These are phyloP conservation scores for Vaccinium macrocarpon DNA, from an alignment of 148 eudicot genomes.

Conservation along the genomic window DNA sequence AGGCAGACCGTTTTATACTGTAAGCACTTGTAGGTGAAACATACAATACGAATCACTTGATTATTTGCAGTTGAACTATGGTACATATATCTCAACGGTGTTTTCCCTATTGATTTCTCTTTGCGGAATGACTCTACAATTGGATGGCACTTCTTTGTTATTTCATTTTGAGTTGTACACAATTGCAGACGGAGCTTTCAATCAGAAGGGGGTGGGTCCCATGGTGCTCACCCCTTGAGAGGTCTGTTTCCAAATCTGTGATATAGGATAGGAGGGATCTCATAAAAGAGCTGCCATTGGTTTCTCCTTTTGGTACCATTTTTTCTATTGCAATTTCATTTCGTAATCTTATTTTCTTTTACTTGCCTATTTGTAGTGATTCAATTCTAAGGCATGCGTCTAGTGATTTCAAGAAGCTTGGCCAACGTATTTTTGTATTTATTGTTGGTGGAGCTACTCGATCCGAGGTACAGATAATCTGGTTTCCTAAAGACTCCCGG, in stretches of 20 bases:
- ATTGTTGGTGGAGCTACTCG: conserved; percentile 95
- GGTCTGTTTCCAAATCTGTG: not conserved
- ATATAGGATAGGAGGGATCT: not conserved
- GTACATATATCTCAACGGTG: conserved; percentile 3
- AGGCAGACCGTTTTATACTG: not conserved
- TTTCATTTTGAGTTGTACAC: not conserved
- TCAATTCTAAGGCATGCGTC: conserved; percentile 81
- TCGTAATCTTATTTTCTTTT: not conserved
- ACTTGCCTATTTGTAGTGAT: conserved; percentile 45
- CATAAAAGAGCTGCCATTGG: not conserved
- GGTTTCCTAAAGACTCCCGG: not conserved
- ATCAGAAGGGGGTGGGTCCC: not conserved
- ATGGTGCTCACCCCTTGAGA: conserved; percentile 2
- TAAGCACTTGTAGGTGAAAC: not conserved
- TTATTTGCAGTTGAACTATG: not conserved
- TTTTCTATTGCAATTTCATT: not conserved
- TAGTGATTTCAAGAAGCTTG: conserved; percentile 82
- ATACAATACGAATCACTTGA: not conserved
- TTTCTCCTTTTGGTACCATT: not conserved
- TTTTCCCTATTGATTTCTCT: not conserved
- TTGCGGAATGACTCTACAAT: not conserved
- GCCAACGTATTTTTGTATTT: conserved; percentile 84
- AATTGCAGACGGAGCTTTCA: not conserved
- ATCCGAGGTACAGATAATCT: conserved; percentile 59
- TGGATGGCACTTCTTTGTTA: not conserved